phyloP scores from a whole-genome alignment of 202 grass and related monocot species.

The Setaria italica region DNA sequence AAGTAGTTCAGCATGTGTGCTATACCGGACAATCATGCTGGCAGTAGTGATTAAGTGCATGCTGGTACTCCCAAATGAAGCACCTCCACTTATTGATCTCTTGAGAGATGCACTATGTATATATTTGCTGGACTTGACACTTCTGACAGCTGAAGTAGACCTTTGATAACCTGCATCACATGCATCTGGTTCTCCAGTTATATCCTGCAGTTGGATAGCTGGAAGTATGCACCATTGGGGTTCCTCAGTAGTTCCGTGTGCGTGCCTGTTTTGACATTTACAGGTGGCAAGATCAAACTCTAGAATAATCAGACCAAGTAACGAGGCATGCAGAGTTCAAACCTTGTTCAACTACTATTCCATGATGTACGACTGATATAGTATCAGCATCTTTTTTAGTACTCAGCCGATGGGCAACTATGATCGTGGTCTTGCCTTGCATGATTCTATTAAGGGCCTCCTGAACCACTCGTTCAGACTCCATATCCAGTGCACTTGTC shows the following conservation, averaged over 20 bases:
- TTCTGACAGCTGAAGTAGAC: not conserved
- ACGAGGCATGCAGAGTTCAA: slow-evolving; percentile 11
- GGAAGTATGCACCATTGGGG: slow-evolving; percentile 25
- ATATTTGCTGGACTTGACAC: not conserved
- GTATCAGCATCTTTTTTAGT: slow-evolving; percentile 31
- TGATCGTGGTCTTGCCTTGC: slow-evolving; percentile 14
- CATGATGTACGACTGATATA: slow-evolving; percentile 4
- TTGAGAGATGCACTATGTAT: not conserved
- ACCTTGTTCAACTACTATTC: slow-evolving; percentile 27
- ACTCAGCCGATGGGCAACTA: slow-evolving; percentile 17
- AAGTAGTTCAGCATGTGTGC: slow-evolving; percentile 3
- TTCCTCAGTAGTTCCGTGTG: slow-evolving; percentile 27
- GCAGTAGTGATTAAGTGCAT: not conserved
- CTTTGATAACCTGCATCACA: slow-evolving; percentile 4
- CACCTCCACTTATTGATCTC: slow-evolving; percentile 1
- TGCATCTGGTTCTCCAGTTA: slow-evolving; percentile 15
- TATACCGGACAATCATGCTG: not conserved
- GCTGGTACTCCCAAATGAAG: slow-evolving; percentile 31
- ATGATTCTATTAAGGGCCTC: slow-evolving; percentile 37
- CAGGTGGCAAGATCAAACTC: slow-evolving; percentile 9
- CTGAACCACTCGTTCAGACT: slow-evolving; percentile 67
- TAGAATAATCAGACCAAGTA: not conserved
- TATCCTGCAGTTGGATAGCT: slow-evolving; percentile 38
- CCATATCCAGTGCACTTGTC: slow-evolving; percentile 65
- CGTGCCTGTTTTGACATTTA: slow-evolving; percentile 23